A percentile compares a stretch with the other conserved stretches of the same genome.
Conservation (phyloP, 495 filamentous ascomycete species). For the Penicillium bovifimosum region DNA sequence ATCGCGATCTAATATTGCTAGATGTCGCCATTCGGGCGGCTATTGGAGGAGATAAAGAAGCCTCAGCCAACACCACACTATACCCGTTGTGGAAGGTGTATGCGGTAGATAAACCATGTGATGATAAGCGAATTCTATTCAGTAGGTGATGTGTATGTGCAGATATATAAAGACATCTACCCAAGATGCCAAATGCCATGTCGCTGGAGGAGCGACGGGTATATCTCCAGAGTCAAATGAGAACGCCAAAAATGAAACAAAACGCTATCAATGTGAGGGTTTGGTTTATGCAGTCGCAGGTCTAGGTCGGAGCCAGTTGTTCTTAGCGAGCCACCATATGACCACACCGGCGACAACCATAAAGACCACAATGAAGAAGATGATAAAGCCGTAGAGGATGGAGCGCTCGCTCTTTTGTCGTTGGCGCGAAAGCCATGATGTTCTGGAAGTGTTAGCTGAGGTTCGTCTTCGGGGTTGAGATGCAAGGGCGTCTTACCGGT, state of each 20-base stretch:
- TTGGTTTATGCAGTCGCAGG: not conserved
- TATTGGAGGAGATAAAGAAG: not conserved
- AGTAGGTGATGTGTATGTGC: not conserved
- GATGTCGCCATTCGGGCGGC: not conserved
- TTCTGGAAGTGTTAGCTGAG: constrained; percentile 5
- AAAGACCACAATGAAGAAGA: constrained; percentile 25
- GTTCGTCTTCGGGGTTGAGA: not conserved
- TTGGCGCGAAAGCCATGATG: constrained; percentile 33
- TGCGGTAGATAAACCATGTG: not conserved
- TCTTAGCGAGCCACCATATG: constrained; percentile 37
- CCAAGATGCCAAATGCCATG: not conserved
- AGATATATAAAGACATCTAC: not conserved
- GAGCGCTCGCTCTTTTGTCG: constrained; percentile 30
- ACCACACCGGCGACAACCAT: constrained; percentile 27
- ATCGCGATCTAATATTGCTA: too few relatives aligned
- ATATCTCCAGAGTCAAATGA: not conserved
- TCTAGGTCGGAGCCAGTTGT: constrained; percentile 33
- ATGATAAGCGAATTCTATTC: not conserved
- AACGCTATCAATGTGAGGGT: too few relatives aligned
- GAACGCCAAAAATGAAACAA: not conserved
- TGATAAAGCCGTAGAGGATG: constrained; percentile 31
- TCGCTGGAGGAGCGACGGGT: constrained; percentile 2
- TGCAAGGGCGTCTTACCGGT: constrained; percentile 1
- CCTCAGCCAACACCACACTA: not conserved
- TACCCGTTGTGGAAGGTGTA: not conserved